These are phyloP conservation scores for Colletotrichum eremochloae DNA, from an alignment of 2,329 filamentous ascomycete genomes.

Conservation along the genomic window DNA sequence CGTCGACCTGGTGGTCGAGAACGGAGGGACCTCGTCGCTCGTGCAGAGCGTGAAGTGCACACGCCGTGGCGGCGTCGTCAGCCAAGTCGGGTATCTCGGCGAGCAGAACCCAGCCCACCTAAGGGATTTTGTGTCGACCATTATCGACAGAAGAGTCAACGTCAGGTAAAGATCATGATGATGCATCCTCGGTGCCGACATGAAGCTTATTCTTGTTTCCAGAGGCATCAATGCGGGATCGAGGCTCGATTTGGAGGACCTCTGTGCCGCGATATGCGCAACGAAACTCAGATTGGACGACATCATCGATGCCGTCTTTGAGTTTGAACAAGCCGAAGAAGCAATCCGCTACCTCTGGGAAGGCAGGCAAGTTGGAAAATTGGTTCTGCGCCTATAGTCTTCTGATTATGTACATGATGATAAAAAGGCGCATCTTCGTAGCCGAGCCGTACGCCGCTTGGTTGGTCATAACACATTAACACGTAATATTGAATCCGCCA, in stretches of 20 bases:
- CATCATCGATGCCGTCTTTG: background rate
- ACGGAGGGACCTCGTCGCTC: background rate
- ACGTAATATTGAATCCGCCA: background rate
- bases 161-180: background rate
- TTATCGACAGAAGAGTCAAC: background rate
- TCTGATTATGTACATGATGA: background rate
- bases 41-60: background rate
- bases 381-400: background rate
- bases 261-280: background rate
- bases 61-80: background rate
- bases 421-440: background rate
- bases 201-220: background rate
- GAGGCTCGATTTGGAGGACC: background rate
- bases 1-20: background rate
- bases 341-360: background rate
- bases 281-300: background rate
- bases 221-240: background rate
- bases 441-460: background rate
- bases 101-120: background rate
- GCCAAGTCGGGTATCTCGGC: background rate
- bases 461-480: constrained; percentile 1
- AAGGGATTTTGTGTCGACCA: background rate
- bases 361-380: background rate
- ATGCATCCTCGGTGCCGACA: background rate
- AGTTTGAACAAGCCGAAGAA: background rate